phyloP scores from a whole-genome alignment of 768 basidiomycete genomes.

The Rubroboletus pulcherrimus region DNA sequence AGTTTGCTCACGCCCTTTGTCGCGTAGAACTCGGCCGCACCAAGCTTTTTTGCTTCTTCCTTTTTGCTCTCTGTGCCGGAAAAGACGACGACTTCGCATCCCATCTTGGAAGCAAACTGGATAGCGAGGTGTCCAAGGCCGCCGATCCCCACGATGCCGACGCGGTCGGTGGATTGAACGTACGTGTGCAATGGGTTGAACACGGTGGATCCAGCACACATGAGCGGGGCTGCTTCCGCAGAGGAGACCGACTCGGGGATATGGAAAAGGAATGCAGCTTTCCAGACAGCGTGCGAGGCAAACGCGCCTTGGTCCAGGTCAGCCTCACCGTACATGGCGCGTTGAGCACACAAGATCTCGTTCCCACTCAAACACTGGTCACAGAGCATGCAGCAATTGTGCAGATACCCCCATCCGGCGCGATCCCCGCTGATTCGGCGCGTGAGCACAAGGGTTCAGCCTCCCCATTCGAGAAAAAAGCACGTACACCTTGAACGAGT shows the following conservation, averaged over 20 bases:
- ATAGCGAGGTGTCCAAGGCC: conserved; percentile 39
- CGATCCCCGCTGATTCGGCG: conserved; percentile 30
- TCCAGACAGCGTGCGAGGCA: conserved; percentile 35
- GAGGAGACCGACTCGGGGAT: conserved; percentile 32
- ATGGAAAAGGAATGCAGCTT: conserved; percentile 33
- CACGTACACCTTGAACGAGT: conserved; percentile 33
- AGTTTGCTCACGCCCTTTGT: conserved; percentile 27
- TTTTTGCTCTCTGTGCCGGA: conserved; percentile 32
- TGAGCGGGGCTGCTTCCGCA: conserved; percentile 32
- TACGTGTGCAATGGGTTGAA: conserved; percentile 27
- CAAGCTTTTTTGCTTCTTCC: conserved; percentile 31
- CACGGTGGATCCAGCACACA: conserved; percentile 37
- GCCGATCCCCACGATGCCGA: conserved; percentile 34
- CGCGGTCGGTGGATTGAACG: conserved; percentile 30
- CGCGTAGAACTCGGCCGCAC: conserved; percentile 35
- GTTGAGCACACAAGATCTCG: conserved; percentile 26
- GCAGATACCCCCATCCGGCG: conserved; percentile 36
- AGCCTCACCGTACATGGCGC: conserved; percentile 21
- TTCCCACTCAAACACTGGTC: conserved; percentile 33
- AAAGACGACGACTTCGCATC: conserved; percentile 36
- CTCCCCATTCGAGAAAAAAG: neutral
- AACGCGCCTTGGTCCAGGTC: conserved; percentile 35
- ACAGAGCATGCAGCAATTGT: conserved; percentile 32
- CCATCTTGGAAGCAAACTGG: conserved; percentile 39
- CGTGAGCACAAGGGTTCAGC: neutral